Conservation (phyloP, 805 yeast genomes). For the Wickerhamia fluorescens region DNA sequence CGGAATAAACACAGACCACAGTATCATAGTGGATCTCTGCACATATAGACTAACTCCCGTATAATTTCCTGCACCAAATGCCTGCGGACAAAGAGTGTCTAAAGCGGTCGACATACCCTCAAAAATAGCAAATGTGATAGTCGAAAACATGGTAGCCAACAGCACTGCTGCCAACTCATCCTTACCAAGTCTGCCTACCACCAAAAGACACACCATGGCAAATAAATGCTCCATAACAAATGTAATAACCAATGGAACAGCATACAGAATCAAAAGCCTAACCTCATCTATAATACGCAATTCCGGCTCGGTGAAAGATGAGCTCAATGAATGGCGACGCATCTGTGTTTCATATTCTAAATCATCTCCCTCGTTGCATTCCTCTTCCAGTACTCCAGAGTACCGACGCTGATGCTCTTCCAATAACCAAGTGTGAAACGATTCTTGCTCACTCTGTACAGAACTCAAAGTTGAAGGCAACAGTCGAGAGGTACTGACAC, state of each 20-base stretch:
- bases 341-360: neutral
- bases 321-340: constrained; percentile 1
- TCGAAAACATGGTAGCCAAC: constrained; percentile 37
- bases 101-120: constrained; percentile 42
- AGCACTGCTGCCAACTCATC: constrained; percentile 41
- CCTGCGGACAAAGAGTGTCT: constrained; percentile 40
- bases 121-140: constrained; percentile 37
- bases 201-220: constrained; percentile 35
- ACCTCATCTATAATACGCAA: constrained; percentile 23
- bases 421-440: constrained; percentile 36
- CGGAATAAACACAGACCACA: constrained; percentile 29
- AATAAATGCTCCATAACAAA: constrained; percentile 38
- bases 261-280: constrained; percentile 21
- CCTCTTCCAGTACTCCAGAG: constrained; percentile 13
- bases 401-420: constrained; percentile 37
- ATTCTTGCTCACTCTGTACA: constrained; percentile 30
- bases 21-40: constrained; percentile 31
- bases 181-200: constrained; percentile 40
- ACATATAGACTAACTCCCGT: constrained; percentile 31
- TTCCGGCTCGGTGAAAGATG: constrained; percentile 18
- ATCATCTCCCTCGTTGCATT: constrained; percentile 2
- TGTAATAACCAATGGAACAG: constrained; percentile 35
- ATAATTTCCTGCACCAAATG: constrained; percentile 37
- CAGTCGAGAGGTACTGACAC: constrained; percentile 34
- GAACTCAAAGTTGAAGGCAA: constrained; percentile 35